A percentile compares a stretch with the other conserved stretches of the same genome.
Conservation (phyloP, 495 filamentous ascomycete species). For the Lepidopterella palustris region DNA sequence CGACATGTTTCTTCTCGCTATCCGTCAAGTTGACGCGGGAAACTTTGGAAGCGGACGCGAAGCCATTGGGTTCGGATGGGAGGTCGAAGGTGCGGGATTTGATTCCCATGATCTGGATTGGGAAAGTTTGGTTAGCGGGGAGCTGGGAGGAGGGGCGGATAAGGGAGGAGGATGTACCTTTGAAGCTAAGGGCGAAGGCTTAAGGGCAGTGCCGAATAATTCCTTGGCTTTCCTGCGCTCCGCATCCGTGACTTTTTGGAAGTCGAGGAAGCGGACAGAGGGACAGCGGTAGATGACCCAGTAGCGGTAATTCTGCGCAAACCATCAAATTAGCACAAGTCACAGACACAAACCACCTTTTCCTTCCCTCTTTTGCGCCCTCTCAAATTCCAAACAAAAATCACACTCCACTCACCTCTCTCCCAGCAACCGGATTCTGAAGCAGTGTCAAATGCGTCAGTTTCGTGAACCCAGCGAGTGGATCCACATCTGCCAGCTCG, state of each 20-base stretch:
- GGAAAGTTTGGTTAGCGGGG: background rate
- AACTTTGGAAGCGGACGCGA: conserved; percentile 40
- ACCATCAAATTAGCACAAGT: background rate
- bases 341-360: conserved; percentile 60
- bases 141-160: background rate
- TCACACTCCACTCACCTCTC: conserved; percentile 61
- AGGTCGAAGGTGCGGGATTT: conserved; percentile 79
- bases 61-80: conserved; percentile 40
- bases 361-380: too few species aligned
- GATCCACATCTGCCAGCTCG: conserved; percentile 71
- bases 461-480: conserved; percentile 58
- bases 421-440: conserved; percentile 84
- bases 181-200: conserved; percentile 73
- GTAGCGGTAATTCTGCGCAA: conserved; percentile 72
- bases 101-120: conserved; percentile 65
- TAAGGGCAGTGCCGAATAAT: conserved; percentile 71
- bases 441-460: conserved; percentile 75
- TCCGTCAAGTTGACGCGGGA: conserved; percentile 54
- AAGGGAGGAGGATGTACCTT: conserved; percentile 42
- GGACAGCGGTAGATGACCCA: conserved; percentile 87
- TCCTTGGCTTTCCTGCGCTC: conserved; percentile 70
- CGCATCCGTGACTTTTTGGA: conserved; percentile 77
- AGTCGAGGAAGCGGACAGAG: conserved; percentile 85
- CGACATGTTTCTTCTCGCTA: conserved; percentile 61
- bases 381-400: background rate